A percentile compares a stretch with the other conserved stretches of the same genome.
Conservation (phyloP, 345 rosid species). For the Tarenaya hassleriana region DNA sequence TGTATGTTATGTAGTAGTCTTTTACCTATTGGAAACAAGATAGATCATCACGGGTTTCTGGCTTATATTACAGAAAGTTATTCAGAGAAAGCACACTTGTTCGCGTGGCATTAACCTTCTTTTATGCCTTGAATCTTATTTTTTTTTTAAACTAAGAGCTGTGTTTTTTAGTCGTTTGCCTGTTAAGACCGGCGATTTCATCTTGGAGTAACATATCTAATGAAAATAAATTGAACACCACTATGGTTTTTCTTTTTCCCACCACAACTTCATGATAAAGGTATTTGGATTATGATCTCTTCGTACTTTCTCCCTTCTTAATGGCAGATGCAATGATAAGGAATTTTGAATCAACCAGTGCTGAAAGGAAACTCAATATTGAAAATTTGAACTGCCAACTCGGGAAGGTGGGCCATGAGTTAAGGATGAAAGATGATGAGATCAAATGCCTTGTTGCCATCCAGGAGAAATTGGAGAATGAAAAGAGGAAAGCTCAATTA, state of each 20-base stretch:
- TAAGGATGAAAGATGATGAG: slow-evolving; percentile 53
- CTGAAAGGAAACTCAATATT: slow-evolving; percentile 33
- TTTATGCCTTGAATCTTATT: slow-evolving; percentile 9
- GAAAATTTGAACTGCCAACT: slow-evolving; percentile 54
- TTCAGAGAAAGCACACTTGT: neutral
- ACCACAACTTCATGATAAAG: slow-evolving; percentile 10
- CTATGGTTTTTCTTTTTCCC: neutral
- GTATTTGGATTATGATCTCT: neutral
- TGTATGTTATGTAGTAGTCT: slow-evolving; percentile 4
- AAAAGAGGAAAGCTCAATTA: slow-evolving; percentile 44
- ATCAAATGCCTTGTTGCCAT: slow-evolving; percentile 38
- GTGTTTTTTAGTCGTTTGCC: neutral
- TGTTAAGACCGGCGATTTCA: no score
- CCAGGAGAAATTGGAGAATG: slow-evolving; percentile 52
- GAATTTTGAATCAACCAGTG: slow-evolving; percentile 40
- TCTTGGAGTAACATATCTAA: neutral
- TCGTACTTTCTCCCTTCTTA: neutral
- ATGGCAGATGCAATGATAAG: slow-evolving; percentile 51
- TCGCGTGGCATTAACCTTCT: neutral
- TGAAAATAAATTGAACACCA: no score
- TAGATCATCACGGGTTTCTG: neutral
- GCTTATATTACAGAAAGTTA: neutral
- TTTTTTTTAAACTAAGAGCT: slow-evolving; percentile 5
- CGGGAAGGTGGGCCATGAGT: slow-evolving; percentile 41
- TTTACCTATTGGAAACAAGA: slow-evolving; percentile 1